Evolutionary conservation across 2,329 filamentous ascomycete genomes (phyloP).

Genomic region (Sordariomycetes sp.): DNA sequence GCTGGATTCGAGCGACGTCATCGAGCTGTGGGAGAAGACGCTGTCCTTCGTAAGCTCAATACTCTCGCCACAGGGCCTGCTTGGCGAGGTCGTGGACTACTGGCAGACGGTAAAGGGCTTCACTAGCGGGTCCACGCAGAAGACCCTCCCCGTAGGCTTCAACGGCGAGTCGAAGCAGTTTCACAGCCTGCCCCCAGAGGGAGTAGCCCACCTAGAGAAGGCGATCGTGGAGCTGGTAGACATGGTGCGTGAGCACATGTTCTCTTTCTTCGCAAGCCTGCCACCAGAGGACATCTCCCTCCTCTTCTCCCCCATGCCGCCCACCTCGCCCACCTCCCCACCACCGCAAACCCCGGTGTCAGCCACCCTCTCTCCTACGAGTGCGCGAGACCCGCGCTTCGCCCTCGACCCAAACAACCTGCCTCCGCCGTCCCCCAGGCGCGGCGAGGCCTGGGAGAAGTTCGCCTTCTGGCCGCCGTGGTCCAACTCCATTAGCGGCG

Average conservation of each 20-base stretch:
- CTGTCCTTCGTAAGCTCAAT: slow-evolving; percentile 62
- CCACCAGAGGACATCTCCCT: slow-evolving; percentile 86
- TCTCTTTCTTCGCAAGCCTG: slow-evolving; percentile 74
- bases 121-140: slow-evolving; percentile 75
- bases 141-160: slow-evolving; percentile 66
- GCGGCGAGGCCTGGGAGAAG: slow-evolving; percentile 83
- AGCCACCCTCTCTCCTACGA: slow-evolving; percentile 38
- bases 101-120: slow-evolving; percentile 91
- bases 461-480: slow-evolving; percentile 94
- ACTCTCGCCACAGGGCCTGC: slow-evolving; percentile 66
- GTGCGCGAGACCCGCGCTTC: slow-evolving; percentile 61
- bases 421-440: slow-evolving; percentile 65
- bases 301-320: slow-evolving; percentile 72
- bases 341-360: slow-evolving; percentile 18
- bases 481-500: slow-evolving; percentile 85
- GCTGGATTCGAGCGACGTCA: slow-evolving; percentile 68
- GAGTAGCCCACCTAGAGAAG: slow-evolving; percentile 61
- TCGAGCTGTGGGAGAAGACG: slow-evolving; percentile 91
- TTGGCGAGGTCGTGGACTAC: slow-evolving; percentile 86
- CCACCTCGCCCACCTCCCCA: slow-evolving; percentile 43
- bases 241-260: slow-evolving; percentile 68
- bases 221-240: slow-evolving; percentile 75
- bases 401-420: slow-evolving; percentile 69
- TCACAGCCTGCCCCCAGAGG: slow-evolving; percentile 65
- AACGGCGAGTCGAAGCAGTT: slow-evolving; percentile 73